Conservation (phyloP, 306 rosid species). For the Macrotyloma uniflorum region DNA sequence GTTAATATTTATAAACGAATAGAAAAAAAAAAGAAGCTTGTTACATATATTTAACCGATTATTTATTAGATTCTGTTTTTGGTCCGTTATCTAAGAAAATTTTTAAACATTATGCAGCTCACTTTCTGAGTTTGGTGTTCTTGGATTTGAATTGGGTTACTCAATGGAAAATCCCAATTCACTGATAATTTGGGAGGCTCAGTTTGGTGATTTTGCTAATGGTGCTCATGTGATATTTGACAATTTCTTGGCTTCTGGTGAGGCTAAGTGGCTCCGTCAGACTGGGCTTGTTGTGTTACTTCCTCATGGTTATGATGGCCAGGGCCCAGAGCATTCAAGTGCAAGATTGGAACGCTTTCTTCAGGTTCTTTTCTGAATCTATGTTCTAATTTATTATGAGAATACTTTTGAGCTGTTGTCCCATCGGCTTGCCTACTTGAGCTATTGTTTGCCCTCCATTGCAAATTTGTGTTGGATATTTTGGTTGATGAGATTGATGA, state of each 20-base stretch:
- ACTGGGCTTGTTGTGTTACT: conserved; percentile 91
- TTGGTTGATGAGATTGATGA: conserved; percentile 25
- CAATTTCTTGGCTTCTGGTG: conserved; percentile 92
- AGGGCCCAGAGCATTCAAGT: conserved; percentile 99
- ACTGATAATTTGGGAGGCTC: conserved; percentile 97
- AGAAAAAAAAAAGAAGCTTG: neutral
- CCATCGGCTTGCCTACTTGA: conserved; percentile 5
- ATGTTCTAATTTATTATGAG: conserved; percentile 28
- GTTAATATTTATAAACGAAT: neutral
- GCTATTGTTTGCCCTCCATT: conserved; percentile 16
- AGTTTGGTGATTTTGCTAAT: conserved; percentile 96
- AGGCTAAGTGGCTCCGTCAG: conserved; percentile 97
- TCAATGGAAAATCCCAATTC: conserved; percentile 98
- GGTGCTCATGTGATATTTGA: conserved; percentile 98
- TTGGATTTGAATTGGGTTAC: conserved; percentile 97
- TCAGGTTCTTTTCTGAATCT: conserved; percentile 60
- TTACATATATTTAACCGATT: neutral
- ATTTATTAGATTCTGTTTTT: conserved; percentile 19
- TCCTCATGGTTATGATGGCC: conserved; percentile 98
- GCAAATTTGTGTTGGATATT: conserved; percentile 25
- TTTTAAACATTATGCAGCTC: conserved; percentile 61
- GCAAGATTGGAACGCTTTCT: conserved; percentile 91
- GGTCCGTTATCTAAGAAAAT: conserved; percentile 30
- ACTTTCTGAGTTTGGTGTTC: conserved; percentile 94
- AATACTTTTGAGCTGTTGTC: neutral